Evolutionary conservation across 768 basidiomycete genomes (phyloP).

Genomic region (Leccinum incarnatum): DNA sequence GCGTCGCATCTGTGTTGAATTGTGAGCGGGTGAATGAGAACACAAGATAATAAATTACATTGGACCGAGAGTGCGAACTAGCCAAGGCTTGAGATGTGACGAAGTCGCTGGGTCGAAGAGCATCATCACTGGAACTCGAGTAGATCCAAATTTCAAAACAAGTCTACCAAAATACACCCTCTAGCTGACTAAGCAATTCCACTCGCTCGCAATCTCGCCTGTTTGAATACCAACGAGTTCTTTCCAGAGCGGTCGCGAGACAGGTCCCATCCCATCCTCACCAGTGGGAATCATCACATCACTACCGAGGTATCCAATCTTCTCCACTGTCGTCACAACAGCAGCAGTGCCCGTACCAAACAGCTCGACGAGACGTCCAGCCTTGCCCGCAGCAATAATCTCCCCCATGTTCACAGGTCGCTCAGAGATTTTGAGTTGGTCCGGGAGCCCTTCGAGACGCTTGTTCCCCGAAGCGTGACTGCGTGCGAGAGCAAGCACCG

Average conservation of each 20-base stretch:
- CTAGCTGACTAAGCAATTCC: conserved; percentile 55
- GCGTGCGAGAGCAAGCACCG: conserved; percentile 44
- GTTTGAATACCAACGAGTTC: conserved; percentile 65
- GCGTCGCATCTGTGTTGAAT: conserved; percentile 76
- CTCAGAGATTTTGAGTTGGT: conserved; percentile 59
- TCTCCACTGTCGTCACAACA: conserved; percentile 46
- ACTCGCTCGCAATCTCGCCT: conserved; percentile 72
- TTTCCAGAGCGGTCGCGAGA: conserved; percentile 47
- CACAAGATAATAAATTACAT: conserved; percentile 42
- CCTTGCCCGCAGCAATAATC: conserved; percentile 47
- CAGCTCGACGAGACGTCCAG: conserved; percentile 46
- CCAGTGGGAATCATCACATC: conserved; percentile 58
- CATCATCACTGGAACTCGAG: conserved; percentile 44
- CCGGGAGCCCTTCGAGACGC: conserved; percentile 49
- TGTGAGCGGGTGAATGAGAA: background rate
- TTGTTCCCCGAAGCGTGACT: conserved; percentile 52
- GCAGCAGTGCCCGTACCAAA: conserved; percentile 58
- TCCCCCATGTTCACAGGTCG: conserved; percentile 75
- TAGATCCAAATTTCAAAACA: background rate
- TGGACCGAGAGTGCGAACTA: conserved; percentile 84
- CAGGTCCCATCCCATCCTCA: conserved; percentile 73
- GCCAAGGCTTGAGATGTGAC: conserved; percentile 80
- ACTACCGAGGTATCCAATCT: conserved; percentile 56
- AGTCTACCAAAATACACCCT: background rate
- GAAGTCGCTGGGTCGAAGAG: conserved; percentile 64